Base-by-base conservation (phyloP, 768 basidiomycete genomes). In the Tulasnella sp. region DNA sequence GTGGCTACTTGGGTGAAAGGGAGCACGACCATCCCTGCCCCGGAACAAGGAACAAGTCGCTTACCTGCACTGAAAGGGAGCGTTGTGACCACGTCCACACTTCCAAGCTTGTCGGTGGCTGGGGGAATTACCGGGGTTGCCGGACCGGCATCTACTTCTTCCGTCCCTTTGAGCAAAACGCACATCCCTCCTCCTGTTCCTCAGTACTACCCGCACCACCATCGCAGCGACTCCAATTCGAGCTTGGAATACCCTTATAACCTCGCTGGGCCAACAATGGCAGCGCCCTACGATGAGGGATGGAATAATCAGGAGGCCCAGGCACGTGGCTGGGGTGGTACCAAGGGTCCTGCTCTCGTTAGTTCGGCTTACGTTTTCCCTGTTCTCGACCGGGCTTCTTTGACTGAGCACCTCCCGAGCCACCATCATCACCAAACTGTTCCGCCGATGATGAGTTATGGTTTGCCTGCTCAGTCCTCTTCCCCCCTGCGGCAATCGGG, bases 361-460 rank as follows among this genome's bases (percentile, higher is more conserved):
- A 23, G 70, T 23, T 42, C 70, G 39, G 44, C 71, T 72, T 72
- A 72, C 71, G 71, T 72, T 37, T 72, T 46, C 44, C 44, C 71
- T 46, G 39, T 72, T 72, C 29, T 72, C 32, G 71, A 72, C 71
- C 71, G 71, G 71, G 39, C 71, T 72, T 72, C 71, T 72, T 13
- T 46, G 44, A 72, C 37, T 72, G 71, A 72, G 71, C 71, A 72
- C 71, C 44, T 32, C 15, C 29, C 61, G 61, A 67, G 61, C 71
- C 71, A 72, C 71, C 71, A 72, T 46, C 71, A 72, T 72, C 71
- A 40, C 39, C 71, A 72, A 72, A 72, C n/a, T 72, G n/a, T 46
- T 72, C 71, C 71, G 71, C 71, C 71, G 71, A 72, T 72, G 71
- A 72, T 72, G 39, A 46, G 39, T 40, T 72, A 72, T 40, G 61